phyloP scores from a whole-genome alignment of 2,329 filamentous ascomycete species.

The Ascochyta pisi region DNA sequence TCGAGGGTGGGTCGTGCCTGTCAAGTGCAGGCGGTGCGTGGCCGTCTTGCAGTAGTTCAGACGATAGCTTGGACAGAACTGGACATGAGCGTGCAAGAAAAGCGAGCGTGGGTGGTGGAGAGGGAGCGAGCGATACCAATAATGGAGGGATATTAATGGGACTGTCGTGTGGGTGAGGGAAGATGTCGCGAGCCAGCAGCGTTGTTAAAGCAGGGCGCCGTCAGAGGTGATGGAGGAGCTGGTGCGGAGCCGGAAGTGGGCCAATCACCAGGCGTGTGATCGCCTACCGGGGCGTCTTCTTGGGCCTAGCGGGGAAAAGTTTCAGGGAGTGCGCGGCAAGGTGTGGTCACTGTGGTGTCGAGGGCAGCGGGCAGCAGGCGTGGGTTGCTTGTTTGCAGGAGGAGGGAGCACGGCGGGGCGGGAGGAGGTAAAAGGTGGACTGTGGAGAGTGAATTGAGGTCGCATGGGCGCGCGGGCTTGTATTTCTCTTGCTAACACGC shows the following conservation, averaged over 20 bases:
- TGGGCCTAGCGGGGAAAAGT: constrained; percentile 15
- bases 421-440: constrained; percentile 24
- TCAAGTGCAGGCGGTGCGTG: constrained; percentile 5
- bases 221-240: constrained; percentile 11
- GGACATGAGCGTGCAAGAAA: constrained; percentile 1
- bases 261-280: constrained; percentile 17
- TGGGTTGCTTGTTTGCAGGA: constrained; percentile 4
- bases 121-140: constrained; percentile 5
- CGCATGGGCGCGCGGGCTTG: constrained; percentile 25
- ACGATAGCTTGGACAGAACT: constrained; percentile 9
- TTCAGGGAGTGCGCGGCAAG: constrained; percentile 13
- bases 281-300: constrained; percentile 13
- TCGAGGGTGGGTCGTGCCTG: constrained; percentile 14
- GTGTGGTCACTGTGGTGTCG: not conserved
- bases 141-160: constrained; percentile 13
- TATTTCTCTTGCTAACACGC: constrained; percentile 39
- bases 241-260: constrained; percentile 17
- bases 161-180: constrained; percentile 4
- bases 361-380: constrained; percentile 10
- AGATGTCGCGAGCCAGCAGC: constrained; percentile 8
- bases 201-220: constrained; percentile 12
- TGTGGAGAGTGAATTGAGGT: constrained; percentile 26
- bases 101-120: constrained; percentile 1
- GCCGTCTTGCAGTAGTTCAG: constrained; percentile 17
- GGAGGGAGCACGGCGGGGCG: constrained; percentile 17